A percentile compares a stretch with the other conserved stretches of the same genome.
These are phyloP conservation scores for Leccinum longicurvipes DNA, from an alignment of 768 basidiomycete genomes.

Conservation along the genomic window DNA sequence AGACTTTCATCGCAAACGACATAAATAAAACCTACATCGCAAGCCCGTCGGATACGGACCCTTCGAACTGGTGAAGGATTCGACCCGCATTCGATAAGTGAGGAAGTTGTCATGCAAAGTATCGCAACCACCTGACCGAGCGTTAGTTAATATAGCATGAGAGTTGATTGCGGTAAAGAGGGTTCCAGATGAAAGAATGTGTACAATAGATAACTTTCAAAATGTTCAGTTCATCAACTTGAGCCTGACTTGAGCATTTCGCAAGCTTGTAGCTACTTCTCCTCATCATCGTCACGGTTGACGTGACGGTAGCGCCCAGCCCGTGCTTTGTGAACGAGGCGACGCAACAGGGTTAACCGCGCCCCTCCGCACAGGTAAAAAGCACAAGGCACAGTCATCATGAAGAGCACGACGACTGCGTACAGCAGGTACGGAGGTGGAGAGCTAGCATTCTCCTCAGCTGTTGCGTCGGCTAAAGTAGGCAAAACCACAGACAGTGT, in stretches of 20 bases:
- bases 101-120: background rate
- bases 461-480: background rate
- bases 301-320: constrained; percentile 45
- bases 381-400: constrained; percentile 43
- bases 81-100: background rate
- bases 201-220: background rate
- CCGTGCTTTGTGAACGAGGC: constrained; percentile 36
- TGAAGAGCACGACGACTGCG: constrained; percentile 29
- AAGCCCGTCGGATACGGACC: background rate
- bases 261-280: constrained; percentile 40
- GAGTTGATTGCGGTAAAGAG: background rate
- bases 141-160: background rate
- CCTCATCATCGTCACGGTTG: constrained; percentile 45
- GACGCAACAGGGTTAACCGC: constrained; percentile 31
- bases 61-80: no score
- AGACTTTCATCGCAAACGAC: background rate
- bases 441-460: constrained; percentile 1
- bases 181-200: background rate
- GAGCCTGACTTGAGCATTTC: background rate
- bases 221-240: background rate
- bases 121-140: background rate
- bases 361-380: constrained; percentile 49
- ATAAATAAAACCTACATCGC: background rate
- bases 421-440: constrained; percentile 17
- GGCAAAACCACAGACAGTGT: background rate